Evolutionary conservation across 768 basidiomycete species (phyloP), one percentile per base, ranked within the genome.

Genomic region (Guyanaporus albipodus): DNA sequence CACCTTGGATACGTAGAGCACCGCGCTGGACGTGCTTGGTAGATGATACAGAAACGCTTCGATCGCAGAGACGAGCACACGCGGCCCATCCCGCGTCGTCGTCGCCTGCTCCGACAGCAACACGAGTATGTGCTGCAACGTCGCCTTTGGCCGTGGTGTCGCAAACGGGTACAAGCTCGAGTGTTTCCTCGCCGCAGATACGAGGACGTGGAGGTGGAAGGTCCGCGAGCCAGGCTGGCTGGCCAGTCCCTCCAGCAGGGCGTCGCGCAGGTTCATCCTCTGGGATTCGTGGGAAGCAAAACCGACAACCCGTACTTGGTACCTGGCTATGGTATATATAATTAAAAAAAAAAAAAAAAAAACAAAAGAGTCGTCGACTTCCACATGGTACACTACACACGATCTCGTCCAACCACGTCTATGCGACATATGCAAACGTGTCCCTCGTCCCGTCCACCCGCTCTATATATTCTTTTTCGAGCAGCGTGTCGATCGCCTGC

Each of bases 401-500:
- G n/a, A 31, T 31, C 6, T 14, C n/a, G 11, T 31, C 27, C 3
- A 11, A 12, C 27, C 9, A 11, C 27, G 10, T 29, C 62, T 53
- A 71, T 55, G 69, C 67, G 14, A 70, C 67, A 33, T 69, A 70
- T 11, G 66, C 61, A 44, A 68, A 70, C 28, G 87, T 87, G 68
- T 95, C 92, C 61, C 87, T 85, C n/a, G 85, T 83, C 10, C 85
- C 89, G 18, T 92, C 91, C 12, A 91, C 86, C 24, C 95, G 85
- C 62, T 98, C 94, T 57, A 99, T 87, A 66, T 97, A 99, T 66
- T 99, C 95, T 71, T 95, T 95, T 72, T 97, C 95, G 38, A 97
- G 73, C 17, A 98, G 72, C 12, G 83, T 83, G 62, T 95, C 92
- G 49, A 97, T 95, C 4, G 91, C 89, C 87, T 89, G 49, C 11